Base-by-base conservation (phyloP, 2,329 filamentous ascomycete species). In the Aspergillus luchuensis region DNA sequence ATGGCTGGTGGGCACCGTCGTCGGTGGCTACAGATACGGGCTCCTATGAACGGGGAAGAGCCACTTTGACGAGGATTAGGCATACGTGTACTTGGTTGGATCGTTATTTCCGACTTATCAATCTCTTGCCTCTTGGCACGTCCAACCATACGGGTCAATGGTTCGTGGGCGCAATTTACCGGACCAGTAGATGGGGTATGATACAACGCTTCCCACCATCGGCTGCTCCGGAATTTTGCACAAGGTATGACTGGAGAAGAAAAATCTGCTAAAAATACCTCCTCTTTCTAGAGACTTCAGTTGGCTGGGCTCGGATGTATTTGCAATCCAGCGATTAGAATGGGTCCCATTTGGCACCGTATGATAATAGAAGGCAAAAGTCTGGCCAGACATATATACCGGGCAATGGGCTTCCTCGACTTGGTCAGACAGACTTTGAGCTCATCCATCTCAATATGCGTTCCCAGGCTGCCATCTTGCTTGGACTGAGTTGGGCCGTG, bases 91-190 rank as follows among this genome's bases (percentile, higher is more conserved):
- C 45, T 6, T 28, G 7, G 23, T n/a, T 49, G 45, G 21, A 23
- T 28, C 45, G 13, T 17, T 28, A 49, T 28, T 49, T 28, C 45
- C 45, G 45, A 49, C 21, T 91, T 75, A 77, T 77, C 4, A 76
- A 74, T 38, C 79, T 81, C 63, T 79, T 79, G 10, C 63, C 73
- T 83, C 56, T 79, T 36, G 33, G 33, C 33, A 72, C 58, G 76
- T 81, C 52, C 77, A 80, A 62, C 74, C 19, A 36, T 54, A 36
- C 38, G 19, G 56, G 39, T 51, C 28, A 48, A 38, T 47, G 36
- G 49, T 38, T 58, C 38, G 11, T 38, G 30, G 25, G 49, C 49
- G 19, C 17, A 52, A 33, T 36, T 30, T 8, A 4, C 7, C 45
- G 23, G 45, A 49, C 45, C n/a, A 49, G 45, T 49, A 28, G 8